A percentile compares a stretch with the other conserved stretches of the same genome.
These are phyloP conservation scores for Hypomontagnella monticulosa DNA, from an alignment of 495 filamentous ascomycete genomes.

Conservation along the genomic window DNA sequence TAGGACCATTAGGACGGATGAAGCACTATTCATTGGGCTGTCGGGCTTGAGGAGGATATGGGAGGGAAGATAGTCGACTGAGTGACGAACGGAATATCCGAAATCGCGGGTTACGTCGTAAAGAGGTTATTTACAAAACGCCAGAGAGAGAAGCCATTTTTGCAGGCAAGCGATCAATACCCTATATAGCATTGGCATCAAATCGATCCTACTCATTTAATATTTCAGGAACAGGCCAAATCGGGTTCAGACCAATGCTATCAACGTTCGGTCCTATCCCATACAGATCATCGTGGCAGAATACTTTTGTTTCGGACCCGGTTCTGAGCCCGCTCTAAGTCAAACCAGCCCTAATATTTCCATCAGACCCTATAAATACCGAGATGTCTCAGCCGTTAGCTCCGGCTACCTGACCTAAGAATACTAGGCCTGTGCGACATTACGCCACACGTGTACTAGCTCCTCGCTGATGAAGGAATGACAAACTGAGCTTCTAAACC, in stretches of 20 bases:
- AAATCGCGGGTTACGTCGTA: not conserved
- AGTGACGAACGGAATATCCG: not conserved
- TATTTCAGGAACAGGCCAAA: slow-evolving; percentile 31
- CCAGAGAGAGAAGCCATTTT: not conserved
- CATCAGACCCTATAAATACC: slow-evolving; percentile 60
- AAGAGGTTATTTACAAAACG: not conserved
- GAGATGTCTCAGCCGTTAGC: slow-evolving; percentile 63
- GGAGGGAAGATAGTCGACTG: slow-evolving; percentile 46
- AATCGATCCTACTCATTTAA: slow-evolving; percentile 12
- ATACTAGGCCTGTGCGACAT: slow-evolving; percentile 61
- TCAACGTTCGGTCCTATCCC: slow-evolving; percentile 48
- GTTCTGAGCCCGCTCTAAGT: slow-evolving; percentile 61
- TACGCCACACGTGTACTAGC: slow-evolving; percentile 65
- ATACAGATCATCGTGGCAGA: slow-evolving; percentile 60
- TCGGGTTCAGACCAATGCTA: slow-evolving; percentile 38
- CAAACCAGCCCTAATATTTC: slow-evolving; percentile 59
- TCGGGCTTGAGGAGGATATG: slow-evolving; percentile 66
- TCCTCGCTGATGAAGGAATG: slow-evolving; percentile 66
- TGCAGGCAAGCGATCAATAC: slow-evolving; percentile 36
- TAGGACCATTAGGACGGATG: slow-evolving; percentile 79
- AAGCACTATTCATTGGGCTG: slow-evolving; percentile 77
- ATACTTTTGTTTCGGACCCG: slow-evolving; percentile 60
- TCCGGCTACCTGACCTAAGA: slow-evolving; percentile 62
- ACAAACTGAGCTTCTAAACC: slow-evolving; percentile 61
- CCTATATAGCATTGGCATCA: slow-evolving; percentile 11